Evolutionary conservation across 345 rosid species (phyloP).

Genomic region (Salix arbutifolia): DNA sequence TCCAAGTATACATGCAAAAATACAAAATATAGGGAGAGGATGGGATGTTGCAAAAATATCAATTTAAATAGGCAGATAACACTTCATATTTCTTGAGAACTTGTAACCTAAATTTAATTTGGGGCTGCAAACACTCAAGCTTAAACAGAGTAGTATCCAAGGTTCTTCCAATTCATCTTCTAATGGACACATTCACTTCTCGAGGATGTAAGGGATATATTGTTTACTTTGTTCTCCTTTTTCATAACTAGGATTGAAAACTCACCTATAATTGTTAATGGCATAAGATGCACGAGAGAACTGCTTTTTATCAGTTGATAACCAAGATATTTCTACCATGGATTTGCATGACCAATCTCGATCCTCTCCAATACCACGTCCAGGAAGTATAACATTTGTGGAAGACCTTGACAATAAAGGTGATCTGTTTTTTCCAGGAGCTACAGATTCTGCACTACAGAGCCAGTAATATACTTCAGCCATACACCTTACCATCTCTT

Average conservation of each 20-base stretch:
- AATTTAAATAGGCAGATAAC: too few relatives aligned
- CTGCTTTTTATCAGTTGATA: slow-evolving; percentile 59
- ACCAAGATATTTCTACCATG: slow-evolving; percentile 63
- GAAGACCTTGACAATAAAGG: slow-evolving; percentile 59
- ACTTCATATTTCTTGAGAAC: too few relatives aligned
- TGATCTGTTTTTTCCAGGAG: slow-evolving; percentile 41
- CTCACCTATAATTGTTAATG: slow-evolving; percentile 69
- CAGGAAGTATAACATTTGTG: slow-evolving; percentile 58
- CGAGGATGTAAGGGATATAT: neutral
- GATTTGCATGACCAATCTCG: slow-evolving; percentile 69
- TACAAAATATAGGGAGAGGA: too few relatives aligned
- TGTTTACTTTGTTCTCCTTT: neutral
- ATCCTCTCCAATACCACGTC: slow-evolving; percentile 41
- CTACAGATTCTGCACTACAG: slow-evolving; percentile 38
- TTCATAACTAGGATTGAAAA: neutral
- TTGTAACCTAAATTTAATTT: too few relatives aligned
- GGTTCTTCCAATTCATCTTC: too few relatives aligned
- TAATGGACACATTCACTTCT: too few relatives aligned
- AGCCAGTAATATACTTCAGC: slow-evolving; percentile 85
- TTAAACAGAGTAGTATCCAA: neutral
- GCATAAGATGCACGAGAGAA: slow-evolving; percentile 69
- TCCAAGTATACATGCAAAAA: too few relatives aligned
- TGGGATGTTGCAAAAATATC: too few relatives aligned
- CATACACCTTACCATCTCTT: slow-evolving; percentile 90
- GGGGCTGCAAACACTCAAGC: neutral